Conservation (phyloP, 108 stramenopile species). For the Thalassiosira profunda region DNA sequence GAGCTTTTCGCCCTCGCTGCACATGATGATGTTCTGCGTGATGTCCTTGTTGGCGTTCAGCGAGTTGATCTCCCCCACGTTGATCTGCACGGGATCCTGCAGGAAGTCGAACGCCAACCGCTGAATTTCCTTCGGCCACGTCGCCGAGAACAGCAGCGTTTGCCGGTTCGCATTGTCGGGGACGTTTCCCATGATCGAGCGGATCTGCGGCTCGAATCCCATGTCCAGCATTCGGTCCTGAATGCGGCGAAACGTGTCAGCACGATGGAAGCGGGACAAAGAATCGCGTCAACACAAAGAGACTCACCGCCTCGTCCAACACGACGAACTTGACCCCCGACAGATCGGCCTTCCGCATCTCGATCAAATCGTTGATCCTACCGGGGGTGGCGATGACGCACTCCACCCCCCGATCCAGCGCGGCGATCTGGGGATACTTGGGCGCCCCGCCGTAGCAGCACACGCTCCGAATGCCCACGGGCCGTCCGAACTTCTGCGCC, state of each 20-base stretch:
- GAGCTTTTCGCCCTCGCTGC: slow-evolving; percentile 88
- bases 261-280: too few relatives aligned
- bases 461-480: slow-evolving; percentile 92
- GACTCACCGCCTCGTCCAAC: slow-evolving; percentile 98
- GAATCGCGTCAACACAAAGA: too few relatives aligned
- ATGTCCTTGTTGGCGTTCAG: slow-evolving; percentile 96
- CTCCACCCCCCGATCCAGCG: slow-evolving; percentile 88
- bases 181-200: slow-evolving; percentile 91
- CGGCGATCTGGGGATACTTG: slow-evolving; percentile 92
- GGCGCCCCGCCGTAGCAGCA: slow-evolving; percentile 98
- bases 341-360: slow-evolving; percentile 93
- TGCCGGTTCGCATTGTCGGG: slow-evolving; percentile 79
- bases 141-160: slow-evolving; percentile 98
- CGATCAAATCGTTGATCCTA: slow-evolving; percentile 96
- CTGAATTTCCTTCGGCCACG: slow-evolving; percentile 99
- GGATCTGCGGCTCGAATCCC: slow-evolving; percentile 99
- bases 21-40: slow-evolving; percentile 92
- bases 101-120: slow-evolving; percentile 96
- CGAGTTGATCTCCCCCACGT: slow-evolving; percentile 93
- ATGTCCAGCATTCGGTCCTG: slow-evolving; percentile 93
- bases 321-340: slow-evolving; percentile 89
- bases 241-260: too few relatives aligned
- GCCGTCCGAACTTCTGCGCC: slow-evolving; percentile 94
- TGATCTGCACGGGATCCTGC: slow-evolving; percentile 95
- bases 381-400: slow-evolving; percentile 98